Evolutionary conservation across 2,329 filamentous ascomycete genomes (phyloP).

Genomic region (Hymenotorrendiella dingleyae): DNA sequence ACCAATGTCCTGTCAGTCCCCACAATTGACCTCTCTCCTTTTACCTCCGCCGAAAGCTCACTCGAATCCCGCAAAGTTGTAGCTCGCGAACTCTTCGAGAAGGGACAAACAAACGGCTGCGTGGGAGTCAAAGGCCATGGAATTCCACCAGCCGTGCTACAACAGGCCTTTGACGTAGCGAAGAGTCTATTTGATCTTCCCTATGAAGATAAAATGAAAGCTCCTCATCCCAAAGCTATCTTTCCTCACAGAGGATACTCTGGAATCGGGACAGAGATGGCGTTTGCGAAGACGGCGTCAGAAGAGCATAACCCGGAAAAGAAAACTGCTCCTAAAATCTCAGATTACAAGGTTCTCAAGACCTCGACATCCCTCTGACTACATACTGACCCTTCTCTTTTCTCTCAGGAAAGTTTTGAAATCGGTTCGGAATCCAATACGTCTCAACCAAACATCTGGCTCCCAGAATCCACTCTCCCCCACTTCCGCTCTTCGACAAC

Average conservation of each 20-base stretch:
- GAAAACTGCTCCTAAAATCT: not conserved
- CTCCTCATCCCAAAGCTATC: not conserved
- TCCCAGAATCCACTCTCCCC: not conserved
- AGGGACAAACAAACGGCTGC: not conserved
- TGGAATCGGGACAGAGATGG: conserved; percentile 1
- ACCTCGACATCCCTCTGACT: not conserved
- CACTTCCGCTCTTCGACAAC: not conserved
- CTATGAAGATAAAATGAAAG: conserved; percentile 2
- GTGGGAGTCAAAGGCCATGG: not conserved
- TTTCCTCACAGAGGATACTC: not conserved
- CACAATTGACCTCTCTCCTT: not conserved
- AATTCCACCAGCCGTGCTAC: not conserved
- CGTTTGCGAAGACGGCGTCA: not conserved
- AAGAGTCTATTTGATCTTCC: not conserved
- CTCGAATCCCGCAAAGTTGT: not conserved
- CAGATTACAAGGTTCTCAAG: not conserved
- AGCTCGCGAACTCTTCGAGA: not conserved
- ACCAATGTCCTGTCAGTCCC: not conserved
- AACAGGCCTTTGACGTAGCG: not conserved
- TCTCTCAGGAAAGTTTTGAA: conserved; percentile 1
- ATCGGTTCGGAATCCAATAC: not conserved
- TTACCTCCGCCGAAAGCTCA: not conserved
- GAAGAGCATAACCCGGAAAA: not conserved
- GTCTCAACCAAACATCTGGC: conserved; percentile 1
- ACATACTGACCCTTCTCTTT: not conserved